These are phyloP conservation scores for Santalum album DNA, from an alignment of 164 flowering plant genomes.

Conservation along the genomic window DNA sequence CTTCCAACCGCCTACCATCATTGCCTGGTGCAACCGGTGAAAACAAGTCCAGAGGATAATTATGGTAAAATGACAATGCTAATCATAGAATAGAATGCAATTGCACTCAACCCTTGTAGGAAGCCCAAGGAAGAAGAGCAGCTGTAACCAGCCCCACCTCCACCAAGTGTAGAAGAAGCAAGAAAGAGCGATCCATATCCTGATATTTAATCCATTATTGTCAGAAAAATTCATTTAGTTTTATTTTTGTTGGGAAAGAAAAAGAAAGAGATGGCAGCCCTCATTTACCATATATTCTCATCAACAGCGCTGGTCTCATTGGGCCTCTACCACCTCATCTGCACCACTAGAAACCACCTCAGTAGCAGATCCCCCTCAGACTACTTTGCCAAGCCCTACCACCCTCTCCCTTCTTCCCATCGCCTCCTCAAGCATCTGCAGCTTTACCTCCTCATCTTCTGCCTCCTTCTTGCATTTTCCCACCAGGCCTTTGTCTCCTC, in stretches of 20 bases:
- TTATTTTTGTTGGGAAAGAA: background rate
- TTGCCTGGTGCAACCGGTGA: too few species aligned
- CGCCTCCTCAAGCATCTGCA: conserved; percentile 36
- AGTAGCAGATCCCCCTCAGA: conserved; percentile 36
- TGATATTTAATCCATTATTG: too few species aligned
- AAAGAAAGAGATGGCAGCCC: conserved; percentile 28
- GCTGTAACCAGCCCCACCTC: too few species aligned
- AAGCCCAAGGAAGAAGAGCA: too few species aligned
- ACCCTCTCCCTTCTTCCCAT: conserved; percentile 32
- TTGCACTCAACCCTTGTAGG: too few species aligned
- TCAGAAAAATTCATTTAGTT: too few species aligned
- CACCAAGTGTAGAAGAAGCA: too few species aligned
- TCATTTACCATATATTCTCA: conserved; percentile 42
- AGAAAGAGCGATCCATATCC: too few species aligned
- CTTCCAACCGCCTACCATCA: too few species aligned
- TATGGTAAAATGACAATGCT: too few species aligned
- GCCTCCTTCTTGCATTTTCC: conserved; percentile 40
- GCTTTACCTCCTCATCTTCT: conserved; percentile 46
- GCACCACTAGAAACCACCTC: conserved; percentile 43
- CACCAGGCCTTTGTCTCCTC: conserved; percentile 49
- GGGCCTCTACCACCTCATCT: conserved; percentile 70
- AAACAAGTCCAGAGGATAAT: too few species aligned
- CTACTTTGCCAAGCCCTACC: conserved; percentile 60
- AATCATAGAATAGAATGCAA: too few species aligned
- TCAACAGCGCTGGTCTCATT: conserved; percentile 42